Base-by-base conservation (phyloP, 139 green algal genomes). In the Tetraselmis striata region DNA sequence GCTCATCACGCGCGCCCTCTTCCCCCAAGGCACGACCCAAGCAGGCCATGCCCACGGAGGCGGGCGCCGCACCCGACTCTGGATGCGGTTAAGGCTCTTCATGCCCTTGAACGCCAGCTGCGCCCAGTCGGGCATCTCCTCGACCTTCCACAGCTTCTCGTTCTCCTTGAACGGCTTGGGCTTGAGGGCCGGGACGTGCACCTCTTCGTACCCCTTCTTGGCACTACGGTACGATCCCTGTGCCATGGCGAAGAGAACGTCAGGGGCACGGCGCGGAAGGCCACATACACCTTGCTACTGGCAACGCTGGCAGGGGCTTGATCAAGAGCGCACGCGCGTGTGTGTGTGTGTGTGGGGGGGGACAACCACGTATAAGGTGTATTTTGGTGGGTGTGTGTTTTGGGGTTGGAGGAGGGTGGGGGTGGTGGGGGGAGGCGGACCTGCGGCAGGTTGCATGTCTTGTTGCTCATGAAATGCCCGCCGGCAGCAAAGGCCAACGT, bases 121-220 rank as follows among this genome's bases (percentile, higher is more conserved):
- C 11, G 92, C 86, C 96, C 96, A 99, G n/a, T 96, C 93, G 0
- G 97, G 97, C 88, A 99, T 91, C 29, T 94, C 88, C 24, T 77
- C 59, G 79, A 99, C 97, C 28, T 83, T 80, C 2, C 86, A 75
- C 76, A 97, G 90, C 82, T 86, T 85, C 89, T 98, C 94, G n/a
- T 84, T 85, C 5, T 83, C 80, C 23, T 85, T 83, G 76, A 97
- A 97, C 0, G 96, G 92, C 89, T 97, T 97, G 45, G 94, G 91
- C 87, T 98, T 98, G 1, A 97, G 81, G 0, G 96, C 94, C 0
- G 96, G 96, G 80, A 99, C 93, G 84, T 98, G 93, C 31, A 99
- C 95, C 91, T 99, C 96, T 85, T 99, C 96, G 74, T 98, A 99
- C 0, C 95, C 96, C 87, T 98, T 97, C 85, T 89, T 87, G 25